Base-by-base conservation (phyloP, 2,329 filamentous ascomycete species). In the Lecanoromycetidae sp. region DNA sequence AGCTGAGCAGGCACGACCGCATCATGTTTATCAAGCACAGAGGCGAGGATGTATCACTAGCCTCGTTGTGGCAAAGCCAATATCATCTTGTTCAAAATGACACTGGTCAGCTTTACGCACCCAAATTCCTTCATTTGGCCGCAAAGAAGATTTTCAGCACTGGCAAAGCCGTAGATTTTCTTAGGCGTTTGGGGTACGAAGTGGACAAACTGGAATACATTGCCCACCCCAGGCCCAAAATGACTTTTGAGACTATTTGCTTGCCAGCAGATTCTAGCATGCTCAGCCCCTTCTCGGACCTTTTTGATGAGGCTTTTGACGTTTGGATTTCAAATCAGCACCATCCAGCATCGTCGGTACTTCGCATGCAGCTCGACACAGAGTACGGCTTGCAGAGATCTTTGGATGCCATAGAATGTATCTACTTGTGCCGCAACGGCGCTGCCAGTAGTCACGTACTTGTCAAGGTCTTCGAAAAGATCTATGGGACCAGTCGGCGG, bases 161-260 rank as follows among this genome's bases (percentile, higher is more conserved):
- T 1, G 90, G 90, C 0, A 95, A 95, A 63, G 93, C 83, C 56
- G 80, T 91, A 46, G 77, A 91, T 1, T 82, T 95, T 36, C 66
- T 95, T n/a, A 81, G 80, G 51, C 76, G 82, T 39, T 69, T 94
- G 9, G 77, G 79, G 33, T 70, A 73, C 46, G 70, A 46, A 54
- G 12, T 56, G 57, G 4, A 56, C 59, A n/a, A 48, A 44, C 12
- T 58, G 60, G 46, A 22, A 4, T n/a, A 5, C 57, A 65, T 43
- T 59, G 60, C 40, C 52, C 50, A 3, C 62, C n/a, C 9, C 26
- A 35, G n/a, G n/a, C n/a, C n/a, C n/a, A n/a, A n/a, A n/a, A n/a
- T 86, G n/a, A 69, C 76, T 32, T 79, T 79, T 50, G 68, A 74
- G 1, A 63, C 68, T 1, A 71, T 83, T 4, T 79, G 75, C 57